Evolutionary conservation across 495 filamentous ascomycete genomes (phyloP).

Genomic region (Endocarpon pusillum): DNA sequence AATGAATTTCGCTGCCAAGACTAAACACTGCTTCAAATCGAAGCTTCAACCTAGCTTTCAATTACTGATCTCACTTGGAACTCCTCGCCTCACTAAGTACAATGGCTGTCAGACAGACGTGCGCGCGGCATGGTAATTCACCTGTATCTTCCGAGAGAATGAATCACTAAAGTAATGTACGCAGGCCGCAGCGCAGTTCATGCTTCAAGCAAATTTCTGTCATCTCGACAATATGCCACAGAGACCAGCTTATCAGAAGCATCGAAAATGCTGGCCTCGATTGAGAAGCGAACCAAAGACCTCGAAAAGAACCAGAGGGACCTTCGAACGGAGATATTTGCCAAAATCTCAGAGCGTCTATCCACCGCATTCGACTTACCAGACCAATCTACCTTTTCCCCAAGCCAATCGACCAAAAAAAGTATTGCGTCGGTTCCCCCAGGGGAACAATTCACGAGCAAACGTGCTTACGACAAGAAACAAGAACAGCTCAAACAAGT

Average conservation of each 20-base stretch:
- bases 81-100: too few relatives aligned
- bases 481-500: conserved; percentile 8
- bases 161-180: not conserved
- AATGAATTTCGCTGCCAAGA: too few relatives aligned
- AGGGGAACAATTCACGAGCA: not conserved
- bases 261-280: not conserved
- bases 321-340: too few relatives aligned
- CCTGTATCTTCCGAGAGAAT: not conserved
- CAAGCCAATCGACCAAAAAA: not conserved
- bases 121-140: conserved; percentile 1
- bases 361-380: too few relatives aligned
- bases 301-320: not conserved
- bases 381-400: too few relatives aligned
- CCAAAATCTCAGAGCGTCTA: too few relatives aligned
- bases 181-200: not conserved
- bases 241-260: not conserved
- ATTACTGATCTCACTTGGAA: too few relatives aligned
- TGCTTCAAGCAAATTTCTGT: not conserved
- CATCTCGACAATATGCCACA: not conserved
- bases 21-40: too few relatives aligned
- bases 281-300: not conserved
- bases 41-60: too few relatives aligned
- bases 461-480: not conserved
- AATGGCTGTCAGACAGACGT: conserved; percentile 1
- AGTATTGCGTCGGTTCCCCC: not conserved